These are phyloP conservation scores for Murraya koenigii DNA, from an alignment of 345 rosid species.

Conservation along the genomic window DNA sequence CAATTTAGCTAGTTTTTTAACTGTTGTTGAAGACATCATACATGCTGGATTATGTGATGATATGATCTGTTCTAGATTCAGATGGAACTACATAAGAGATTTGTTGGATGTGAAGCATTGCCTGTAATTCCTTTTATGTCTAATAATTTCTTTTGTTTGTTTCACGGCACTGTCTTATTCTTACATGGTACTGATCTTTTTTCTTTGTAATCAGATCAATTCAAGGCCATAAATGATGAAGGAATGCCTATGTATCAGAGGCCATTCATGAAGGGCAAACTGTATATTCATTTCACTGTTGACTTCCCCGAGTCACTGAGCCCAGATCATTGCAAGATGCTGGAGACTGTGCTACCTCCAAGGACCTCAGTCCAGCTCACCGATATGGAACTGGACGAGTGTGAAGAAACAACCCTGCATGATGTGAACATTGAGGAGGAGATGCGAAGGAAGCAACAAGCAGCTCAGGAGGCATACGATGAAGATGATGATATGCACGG, in stretches of 20 bases:
- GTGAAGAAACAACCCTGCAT: slow-evolving; percentile 74
- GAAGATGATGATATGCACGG: slow-evolving; percentile 56
- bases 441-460: slow-evolving; percentile 44
- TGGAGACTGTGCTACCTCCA: slow-evolving; percentile 51
- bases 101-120: neutral
- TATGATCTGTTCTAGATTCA: neutral
- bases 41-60: neutral
- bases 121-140: neutral
- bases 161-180: no score
- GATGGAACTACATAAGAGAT: neutral
- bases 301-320: slow-evolving; percentile 53
- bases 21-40: no score
- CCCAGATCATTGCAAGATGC: slow-evolving; percentile 50
- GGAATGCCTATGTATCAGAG: slow-evolving; percentile 73
- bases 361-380: slow-evolving; percentile 45
- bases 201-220: slow-evolving; percentile 37
- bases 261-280: slow-evolving; percentile 79
- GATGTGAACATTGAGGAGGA: slow-evolving; percentile 69
- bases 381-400: slow-evolving; percentile 72
- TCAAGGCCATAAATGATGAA: slow-evolving; percentile 68
- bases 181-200: neutral
- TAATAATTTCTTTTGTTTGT: neutral
- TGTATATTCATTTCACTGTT: slow-evolving; percentile 63
- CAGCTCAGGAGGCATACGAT: slow-evolving; percentile 43
- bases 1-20: neutral